These are phyloP conservation scores for Elongisporangium senticosum DNA, from an alignment of 352 stramenopile genomes.

Conservation along the genomic window DNA sequence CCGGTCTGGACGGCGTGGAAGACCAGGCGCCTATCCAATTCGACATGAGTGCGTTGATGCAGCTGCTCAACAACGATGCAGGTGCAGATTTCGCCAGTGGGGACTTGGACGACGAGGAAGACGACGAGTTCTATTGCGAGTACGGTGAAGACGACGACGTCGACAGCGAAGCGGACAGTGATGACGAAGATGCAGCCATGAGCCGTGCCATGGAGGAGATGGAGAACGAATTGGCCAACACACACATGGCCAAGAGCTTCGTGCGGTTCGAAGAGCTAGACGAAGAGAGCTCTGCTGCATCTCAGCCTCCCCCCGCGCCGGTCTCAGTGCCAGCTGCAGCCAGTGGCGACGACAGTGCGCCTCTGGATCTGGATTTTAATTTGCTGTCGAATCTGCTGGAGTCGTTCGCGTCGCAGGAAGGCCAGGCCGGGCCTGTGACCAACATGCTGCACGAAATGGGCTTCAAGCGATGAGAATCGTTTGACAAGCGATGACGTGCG, in stretches of 20 bases:
- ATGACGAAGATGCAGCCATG: constrained; percentile 35
- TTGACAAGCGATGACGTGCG: neutral
- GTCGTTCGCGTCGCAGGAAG: constrained; percentile 75
- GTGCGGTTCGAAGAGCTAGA: constrained; percentile 17
- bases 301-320: neutral
- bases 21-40: constrained; percentile 47
- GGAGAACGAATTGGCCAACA: constrained; percentile 54
- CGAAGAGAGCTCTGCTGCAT: neutral
- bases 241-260: constrained; percentile 60
- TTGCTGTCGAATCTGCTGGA: constrained; percentile 79
- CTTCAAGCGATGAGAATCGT: constrained; percentile 8
- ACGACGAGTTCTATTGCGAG: constrained; percentile 17
- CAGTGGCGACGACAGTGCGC: constrained; percentile 2
- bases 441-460: constrained; percentile 70
- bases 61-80: constrained; percentile 37
- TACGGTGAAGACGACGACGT: constrained; percentile 29
- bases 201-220: constrained; percentile 68
- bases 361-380: constrained; percentile 78
- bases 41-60: constrained; percentile 64
- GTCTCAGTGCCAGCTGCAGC: constrained; percentile 1
- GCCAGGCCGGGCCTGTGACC: constrained; percentile 57
- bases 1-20: constrained; percentile 66
- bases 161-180: constrained; percentile 14
- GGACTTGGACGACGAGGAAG: constrained; percentile 12
- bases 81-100: constrained; percentile 7